Evolutionary conservation across 2,329 filamentous ascomycete species (phyloP), one percentile per base, ranked within the genome.

Genomic region (Fusarium albidum): DNA sequence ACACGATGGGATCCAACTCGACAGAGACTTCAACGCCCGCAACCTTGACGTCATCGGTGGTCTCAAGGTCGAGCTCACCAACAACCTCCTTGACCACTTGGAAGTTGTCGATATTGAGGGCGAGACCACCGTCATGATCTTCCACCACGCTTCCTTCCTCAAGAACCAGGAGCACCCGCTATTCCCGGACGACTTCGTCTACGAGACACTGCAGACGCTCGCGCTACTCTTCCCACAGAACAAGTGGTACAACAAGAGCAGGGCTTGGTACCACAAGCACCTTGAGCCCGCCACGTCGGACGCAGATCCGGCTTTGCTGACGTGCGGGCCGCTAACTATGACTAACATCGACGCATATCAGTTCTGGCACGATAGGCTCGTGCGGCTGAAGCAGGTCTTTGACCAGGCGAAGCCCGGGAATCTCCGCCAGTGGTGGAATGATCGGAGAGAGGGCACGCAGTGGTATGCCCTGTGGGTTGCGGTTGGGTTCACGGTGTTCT

Each of bases 21-120:
- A 42, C 14, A 42, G 29, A 9, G 29, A 32, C 12, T 42, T 42
- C 14, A 29, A 42, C 14, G 39, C 29, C 14, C 29, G 27, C 1
- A 42, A 42, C 15, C 15, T 42, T 8, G 39, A 31, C 15, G 11
- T 29, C 13, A 42, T 42, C 13, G 39, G 27, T 5, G 39, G 39
- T 18, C 29, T 42, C 3, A 32, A 42, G 27, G 37, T 49, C 9
- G 37, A 49, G 37, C 29, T 42, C 6, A 49, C 46, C 17, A 49
- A 41, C 29, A 49, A 49, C 38, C 46, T 49, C 7, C 31, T 35
- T 26, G 47, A 50, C n/a, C 47, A 50, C 17, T 26, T 50, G 13
- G 13, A 48, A 18, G 34, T 48, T 12, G 8, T 43, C n/a, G 31
- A 43, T 26, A 42, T 42, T 17, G 38, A 50, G 47, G 46, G 32